Evolutionary conservation across 1,284 basidiomycete species (phyloP).

Genomic region (Ganoderma resinaceum): DNA sequence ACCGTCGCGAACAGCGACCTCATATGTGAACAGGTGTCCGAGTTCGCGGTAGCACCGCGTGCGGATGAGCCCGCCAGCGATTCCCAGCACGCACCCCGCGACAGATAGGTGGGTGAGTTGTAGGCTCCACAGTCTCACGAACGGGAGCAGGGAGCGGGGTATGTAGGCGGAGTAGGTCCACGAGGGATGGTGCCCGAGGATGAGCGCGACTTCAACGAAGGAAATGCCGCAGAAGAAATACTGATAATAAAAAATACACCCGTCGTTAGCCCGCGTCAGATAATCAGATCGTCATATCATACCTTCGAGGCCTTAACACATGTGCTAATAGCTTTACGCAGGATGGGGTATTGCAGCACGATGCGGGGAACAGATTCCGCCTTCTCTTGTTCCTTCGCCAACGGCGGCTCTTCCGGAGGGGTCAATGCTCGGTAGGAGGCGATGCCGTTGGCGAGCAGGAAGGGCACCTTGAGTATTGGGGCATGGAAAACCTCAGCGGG

Average conservation of each 20-base stretch:
- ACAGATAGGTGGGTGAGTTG: neutral
- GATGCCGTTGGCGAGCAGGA: constrained; percentile 6
- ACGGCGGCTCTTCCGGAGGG: neutral
- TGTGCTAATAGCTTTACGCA: neutral
- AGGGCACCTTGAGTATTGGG: constrained; percentile 2
- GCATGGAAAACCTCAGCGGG: neutral
- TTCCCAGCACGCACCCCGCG: neutral
- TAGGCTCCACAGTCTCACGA: constrained; percentile 3
- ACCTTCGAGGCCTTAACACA: constrained; percentile 2
- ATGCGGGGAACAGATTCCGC: neutral
- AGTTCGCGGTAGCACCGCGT: neutral
- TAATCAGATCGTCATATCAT: neutral
- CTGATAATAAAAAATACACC: neutral
- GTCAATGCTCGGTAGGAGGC: neutral
- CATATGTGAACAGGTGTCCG: neutral
- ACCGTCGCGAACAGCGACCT: neutral
- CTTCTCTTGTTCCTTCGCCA: neutral
- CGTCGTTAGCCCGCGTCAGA: neutral
- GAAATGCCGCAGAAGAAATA: constrained; percentile 2
- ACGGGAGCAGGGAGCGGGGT: neutral
- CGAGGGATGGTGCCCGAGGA: constrained; percentile 8
- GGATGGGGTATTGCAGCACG: neutral
- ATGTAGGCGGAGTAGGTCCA: constrained; percentile 5
- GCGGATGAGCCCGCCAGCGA: constrained; percentile 4
- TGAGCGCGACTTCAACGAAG: constrained; percentile 3